These are phyloP conservation scores for Pichia terricola DNA, from an alignment of 1,139 yeast species.

Conservation along the genomic window DNA sequence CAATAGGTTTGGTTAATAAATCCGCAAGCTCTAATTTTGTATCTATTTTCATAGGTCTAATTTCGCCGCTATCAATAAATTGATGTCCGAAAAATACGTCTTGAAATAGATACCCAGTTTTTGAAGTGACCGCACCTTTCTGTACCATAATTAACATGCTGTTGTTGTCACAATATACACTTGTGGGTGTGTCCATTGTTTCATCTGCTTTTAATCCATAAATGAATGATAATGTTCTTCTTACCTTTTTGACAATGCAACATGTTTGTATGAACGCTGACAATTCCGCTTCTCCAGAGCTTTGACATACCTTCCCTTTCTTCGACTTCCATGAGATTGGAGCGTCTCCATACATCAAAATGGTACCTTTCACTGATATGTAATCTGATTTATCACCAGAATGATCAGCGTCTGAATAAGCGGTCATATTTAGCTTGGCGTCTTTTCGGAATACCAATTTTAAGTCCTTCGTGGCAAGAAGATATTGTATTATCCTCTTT, in stretches of 20 bases:
- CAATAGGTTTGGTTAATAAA: neutral
- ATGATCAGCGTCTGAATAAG: neutral
- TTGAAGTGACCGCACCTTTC: neutral
- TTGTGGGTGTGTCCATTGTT: neutral
- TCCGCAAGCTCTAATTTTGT: neutral
- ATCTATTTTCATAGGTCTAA: neutral
- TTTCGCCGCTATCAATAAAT: neutral
- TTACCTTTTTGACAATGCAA: neutral
- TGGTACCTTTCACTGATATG: neutral
- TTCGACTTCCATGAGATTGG: neutral
- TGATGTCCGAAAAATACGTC: neutral
- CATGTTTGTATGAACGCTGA: neutral
- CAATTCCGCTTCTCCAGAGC: slow-evolving; percentile 1
- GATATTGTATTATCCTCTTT: neutral
- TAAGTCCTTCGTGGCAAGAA: neutral
- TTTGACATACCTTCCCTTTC: neutral
- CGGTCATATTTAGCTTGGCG: neutral
- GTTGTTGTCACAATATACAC: neutral
- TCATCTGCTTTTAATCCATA: neutral
- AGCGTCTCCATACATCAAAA: neutral
- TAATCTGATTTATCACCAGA: slow-evolving; percentile 1
- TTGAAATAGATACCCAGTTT: neutral
- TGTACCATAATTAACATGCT: neutral
- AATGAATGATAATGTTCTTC: neutral
- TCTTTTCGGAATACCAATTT: neutral